phyloP scores from a whole-genome alignment of 371 early-diverging fungal genomes.

The Mortierella sp. region DNA sequence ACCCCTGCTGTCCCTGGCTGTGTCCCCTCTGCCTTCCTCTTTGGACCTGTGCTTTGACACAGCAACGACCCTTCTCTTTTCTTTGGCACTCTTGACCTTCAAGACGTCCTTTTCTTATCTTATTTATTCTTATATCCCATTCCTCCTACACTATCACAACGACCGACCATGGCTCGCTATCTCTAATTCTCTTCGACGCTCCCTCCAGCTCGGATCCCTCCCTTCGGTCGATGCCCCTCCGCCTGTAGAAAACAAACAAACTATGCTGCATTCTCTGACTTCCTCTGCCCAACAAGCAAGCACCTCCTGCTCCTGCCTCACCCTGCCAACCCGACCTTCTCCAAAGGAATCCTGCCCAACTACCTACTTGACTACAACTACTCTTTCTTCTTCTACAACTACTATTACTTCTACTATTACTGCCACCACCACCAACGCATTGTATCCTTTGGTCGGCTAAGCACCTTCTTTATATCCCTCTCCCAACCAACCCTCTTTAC shows the following conservation, averaged over 20 bases:
- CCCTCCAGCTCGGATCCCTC: constrained; percentile 22
- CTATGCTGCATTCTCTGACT: constrained; percentile 32
- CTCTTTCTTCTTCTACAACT: neutral
- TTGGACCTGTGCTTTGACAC: constrained; percentile 6
- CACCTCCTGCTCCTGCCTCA: constrained; percentile 26
- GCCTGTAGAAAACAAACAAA: constrained; percentile 23
- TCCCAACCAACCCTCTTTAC: neutral
- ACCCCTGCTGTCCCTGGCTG: neutral
- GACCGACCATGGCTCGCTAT: constrained; percentile 12
- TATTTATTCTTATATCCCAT: neutral
- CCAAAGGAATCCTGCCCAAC: constrained; percentile 12
- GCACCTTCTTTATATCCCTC: neutral
- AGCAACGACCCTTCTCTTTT: constrained; percentile 7
- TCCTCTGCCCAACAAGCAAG: constrained; percentile 32
- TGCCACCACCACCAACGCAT: constrained; percentile 12
- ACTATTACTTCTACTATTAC: neutral
- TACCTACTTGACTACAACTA: neutral
- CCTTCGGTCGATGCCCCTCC: constrained; percentile 25
- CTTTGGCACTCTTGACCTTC: neutral
- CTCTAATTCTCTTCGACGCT: constrained; percentile 27
- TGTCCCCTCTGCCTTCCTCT: constrained; percentile 4
- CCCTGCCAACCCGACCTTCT: constrained; percentile 21
- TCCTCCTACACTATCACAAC: neutral
- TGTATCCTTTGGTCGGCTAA: constrained; percentile 23
- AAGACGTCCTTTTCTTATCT: neutral